Base-by-base conservation (phyloP, 2,329 filamentous ascomycete species). In the Dothistroma pini region DNA sequence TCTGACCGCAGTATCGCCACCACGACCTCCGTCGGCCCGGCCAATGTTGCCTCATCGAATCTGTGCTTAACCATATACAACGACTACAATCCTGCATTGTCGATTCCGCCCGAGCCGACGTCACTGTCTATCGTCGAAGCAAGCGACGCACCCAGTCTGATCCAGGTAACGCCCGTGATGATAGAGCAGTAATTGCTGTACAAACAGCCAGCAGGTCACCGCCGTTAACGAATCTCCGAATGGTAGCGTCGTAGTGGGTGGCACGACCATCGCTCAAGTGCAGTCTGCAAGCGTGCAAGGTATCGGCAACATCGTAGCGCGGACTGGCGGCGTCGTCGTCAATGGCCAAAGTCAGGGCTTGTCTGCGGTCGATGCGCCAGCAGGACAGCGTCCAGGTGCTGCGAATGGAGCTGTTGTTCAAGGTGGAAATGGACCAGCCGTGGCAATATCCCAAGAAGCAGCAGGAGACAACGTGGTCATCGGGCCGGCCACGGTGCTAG, bases 61-160 rank as follows among this genome's bases (percentile, higher is more conserved):
- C 51, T 62, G 2, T 69, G 67, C 53, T 67, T 64, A 10, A 69
- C 67, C 8, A 68, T 68, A 41, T 69, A 60, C 59, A 58, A 69
- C 35, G 63, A 69, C 54, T 69, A 66, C 29, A 50, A 44, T 16
- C 67, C 67, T 2, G 63, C 57, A 4, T 57, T 68, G 2, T 59
- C 59, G 16, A 63, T 69, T 9, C 67, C 66, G 6, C 12, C 57
- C 4, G 63, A 59, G 16, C 16, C 11, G 35, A 12, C 35, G 11
- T 38, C 35, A 9, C 35, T 38, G 4, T 38, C 11, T 16, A 38
- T 38, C 16, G 35, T 9, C 35, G 35, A 38, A 16, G 35, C 11
- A 38, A 16, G 11, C 11, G 35, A 4, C 16, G 35, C 35, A 38
- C 6, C 9, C 35, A 38, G 35, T 38, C 35, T 12, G 35, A 38